These are phyloP conservation scores for Typha latifolia DNA, from an alignment of 176 grass and related monocot genomes.

Conservation along the genomic window DNA sequence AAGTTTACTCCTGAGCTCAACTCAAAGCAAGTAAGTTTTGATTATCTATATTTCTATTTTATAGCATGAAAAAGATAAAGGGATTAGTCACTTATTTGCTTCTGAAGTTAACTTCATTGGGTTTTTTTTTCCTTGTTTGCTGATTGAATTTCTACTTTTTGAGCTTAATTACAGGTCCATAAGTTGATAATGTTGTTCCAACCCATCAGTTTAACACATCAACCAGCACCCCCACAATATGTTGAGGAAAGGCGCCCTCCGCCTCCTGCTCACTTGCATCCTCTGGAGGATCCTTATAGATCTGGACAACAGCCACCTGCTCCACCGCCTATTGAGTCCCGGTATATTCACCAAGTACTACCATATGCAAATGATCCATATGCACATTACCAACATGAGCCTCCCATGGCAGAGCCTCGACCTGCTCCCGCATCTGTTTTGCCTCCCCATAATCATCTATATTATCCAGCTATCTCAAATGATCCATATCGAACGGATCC, in stretches of 20 bases:
- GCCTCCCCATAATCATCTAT: slow-evolving; percentile 9
- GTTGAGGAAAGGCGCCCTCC: slow-evolving; percentile 20
- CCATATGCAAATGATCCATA: slow-evolving; percentile 8
- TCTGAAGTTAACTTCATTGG: neutral
- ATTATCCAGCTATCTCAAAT: slow-evolving; percentile 12
- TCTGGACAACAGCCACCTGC: slow-evolving; percentile 9
- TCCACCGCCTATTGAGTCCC: slow-evolving; percentile 11
- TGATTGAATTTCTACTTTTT: slow-evolving; percentile 8
- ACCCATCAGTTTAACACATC: slow-evolving; percentile 24
- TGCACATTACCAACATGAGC: neutral
- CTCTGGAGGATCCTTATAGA: slow-evolving; percentile 15
- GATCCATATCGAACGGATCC: slow-evolving; percentile 17
- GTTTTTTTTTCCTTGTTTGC: neutral
- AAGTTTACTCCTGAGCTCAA: slow-evolving; percentile 68
- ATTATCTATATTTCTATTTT: neutral
- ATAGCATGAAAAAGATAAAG: slow-evolving; percentile 5
- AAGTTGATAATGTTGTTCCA: slow-evolving; percentile 37
- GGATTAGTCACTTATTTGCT: neutral
- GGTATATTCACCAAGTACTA: slow-evolving; percentile 12
- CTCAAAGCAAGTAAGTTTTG: slow-evolving; percentile 39
- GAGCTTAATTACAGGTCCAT: slow-evolving; percentile 35
- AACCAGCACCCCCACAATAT: slow-evolving; percentile 20
- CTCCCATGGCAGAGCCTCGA: neutral
- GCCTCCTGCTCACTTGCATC: slow-evolving; percentile 13
- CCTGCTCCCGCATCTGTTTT: slow-evolving; percentile 10